Evolutionary conservation across 805 yeast species (phyloP), one percentile per base, ranked within the genome.

Genomic region (Wickerhamiella bombiphila): DNA sequence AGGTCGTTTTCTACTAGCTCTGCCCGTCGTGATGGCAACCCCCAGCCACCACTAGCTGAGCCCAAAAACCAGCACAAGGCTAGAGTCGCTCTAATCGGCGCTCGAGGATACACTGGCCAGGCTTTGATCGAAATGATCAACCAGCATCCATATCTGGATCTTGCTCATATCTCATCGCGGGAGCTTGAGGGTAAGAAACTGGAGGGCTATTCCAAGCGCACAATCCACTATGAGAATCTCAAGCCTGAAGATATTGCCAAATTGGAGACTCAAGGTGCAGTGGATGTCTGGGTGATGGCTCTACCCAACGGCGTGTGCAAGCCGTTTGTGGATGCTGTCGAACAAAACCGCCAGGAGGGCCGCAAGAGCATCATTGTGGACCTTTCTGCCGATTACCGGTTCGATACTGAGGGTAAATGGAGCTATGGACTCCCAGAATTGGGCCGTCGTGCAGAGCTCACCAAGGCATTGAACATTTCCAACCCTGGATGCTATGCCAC

Each of bases 401-500:
- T 91, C 56, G 97, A 88, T 57, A 72, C 75, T 13, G 69, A 86
- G 38, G 79, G 80, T 20, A 75, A 77, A 50, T 91, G 99, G 98
- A 65, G 68, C 3, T 91, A 91, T 56, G 99, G 99, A 34, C 70
- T 91, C 50, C 99, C 99, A 6, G 99, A 91, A 62, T 69, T 91
- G 52, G 74, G 72, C 40, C 69, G 74, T 48, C 74, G 98, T 56
- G 54, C 63, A 7, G 54, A 54, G 8, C 80, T 91, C 50, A 70
- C 80, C 26, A 54, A 64, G 11, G 88, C 97, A 15, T 67, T 70
- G 52, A 81, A 80, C 56, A 80, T 91, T 44, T 77, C 96, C 4
- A 91, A 91, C 63, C 99, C 99, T 2, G 99, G 98, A 34, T 91
- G 99, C 66, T 91, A 86, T 57, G 96, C 98, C n/a, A 91, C 99